These are phyloP conservation scores for Neofusicoccum sp. DNA, from an alignment of 2,329 filamentous ascomycete species.

Conservation along the genomic window DNA sequence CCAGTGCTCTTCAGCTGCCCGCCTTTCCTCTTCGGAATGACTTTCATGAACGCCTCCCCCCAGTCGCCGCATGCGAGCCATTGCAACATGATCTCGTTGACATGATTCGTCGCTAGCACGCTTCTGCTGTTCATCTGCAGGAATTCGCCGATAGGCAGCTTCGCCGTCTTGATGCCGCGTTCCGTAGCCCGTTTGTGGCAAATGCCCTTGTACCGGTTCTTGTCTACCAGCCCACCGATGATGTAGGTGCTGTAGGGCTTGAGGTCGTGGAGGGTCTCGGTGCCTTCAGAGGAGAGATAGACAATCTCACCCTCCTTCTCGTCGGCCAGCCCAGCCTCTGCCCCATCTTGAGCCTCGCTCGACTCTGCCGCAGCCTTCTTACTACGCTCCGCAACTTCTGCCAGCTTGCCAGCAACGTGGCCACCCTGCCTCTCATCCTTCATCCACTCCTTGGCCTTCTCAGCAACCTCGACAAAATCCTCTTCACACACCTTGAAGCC, in stretches of 20 bases:
- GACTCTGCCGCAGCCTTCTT: background rate
- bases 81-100: slow-evolving; percentile 92
- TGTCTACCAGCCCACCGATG: slow-evolving; percentile 91
- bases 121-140: slow-evolving; percentile 86
- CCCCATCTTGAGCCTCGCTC: slow-evolving; percentile 24
- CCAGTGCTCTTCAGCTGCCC: slow-evolving; percentile 61
- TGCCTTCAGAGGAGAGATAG: slow-evolving; percentile 92
- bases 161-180: slow-evolving; percentile 80
- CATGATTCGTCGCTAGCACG: slow-evolving; percentile 92
- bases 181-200: slow-evolving; percentile 82
- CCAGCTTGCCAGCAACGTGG: slow-evolving; percentile 61
- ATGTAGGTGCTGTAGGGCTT: slow-evolving; percentile 91
- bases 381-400: slow-evolving; percentile 28
- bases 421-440: slow-evolving; percentile 57
- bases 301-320: slow-evolving; percentile 64
- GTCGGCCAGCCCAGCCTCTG: slow-evolving; percentile 18
- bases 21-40: slow-evolving; percentile 90
- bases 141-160: slow-evolving; percentile 92
- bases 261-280: slow-evolving; percentile 77
- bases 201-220: slow-evolving; percentile 92
- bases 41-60: slow-evolving; percentile 83
- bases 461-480: slow-evolving; percentile 72
- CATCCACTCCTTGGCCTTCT: slow-evolving; percentile 71
- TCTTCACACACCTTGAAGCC: slow-evolving; percentile 72
- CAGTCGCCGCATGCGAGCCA: slow-evolving; percentile 92